Conservation (phyloP, 768 basidiomycete genomes). For the Nidularia sp. region DNA sequence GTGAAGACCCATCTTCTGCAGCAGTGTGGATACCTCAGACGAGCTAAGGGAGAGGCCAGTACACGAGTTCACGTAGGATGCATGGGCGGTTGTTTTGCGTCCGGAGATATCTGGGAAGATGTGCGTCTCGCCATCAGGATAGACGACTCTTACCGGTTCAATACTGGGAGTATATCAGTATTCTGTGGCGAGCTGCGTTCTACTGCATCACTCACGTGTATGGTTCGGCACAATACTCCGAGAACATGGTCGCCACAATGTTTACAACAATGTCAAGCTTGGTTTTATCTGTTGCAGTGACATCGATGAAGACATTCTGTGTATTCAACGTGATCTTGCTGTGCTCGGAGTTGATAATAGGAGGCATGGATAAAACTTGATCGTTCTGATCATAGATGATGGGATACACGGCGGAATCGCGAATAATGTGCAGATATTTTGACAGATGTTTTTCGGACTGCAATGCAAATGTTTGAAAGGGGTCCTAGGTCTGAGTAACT, state of each 20-base stretch:
- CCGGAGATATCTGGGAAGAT: constrained; percentile 82
- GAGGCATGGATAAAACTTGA: constrained; percentile 92
- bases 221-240: constrained; percentile 89
- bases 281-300: constrained; percentile 94
- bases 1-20: constrained; percentile 80
- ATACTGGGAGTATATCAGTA: constrained; percentile 47
- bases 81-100: constrained; percentile 66
- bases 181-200: neutral
- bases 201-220: constrained; percentile 66
- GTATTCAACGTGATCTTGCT: constrained; percentile 97
- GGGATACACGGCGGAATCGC: constrained; percentile 93
- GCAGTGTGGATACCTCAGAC: constrained; percentile 62
- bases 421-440: constrained; percentile 88
- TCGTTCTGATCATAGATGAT: constrained; percentile 93
- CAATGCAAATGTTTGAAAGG: neutral
- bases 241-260: constrained; percentile 96
- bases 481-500: no score
- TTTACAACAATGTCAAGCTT: constrained; percentile 95
- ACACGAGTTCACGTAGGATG: constrained; percentile 94
- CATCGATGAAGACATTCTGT: constrained; percentile 92
- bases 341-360: constrained; percentile 96
- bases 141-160: constrained; percentile 85
- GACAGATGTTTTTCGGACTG: constrained; percentile 91
- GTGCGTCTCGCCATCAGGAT: constrained; percentile 69
- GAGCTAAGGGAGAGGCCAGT: constrained; percentile 77